phyloP scores from a whole-genome alignment of 2,329 filamentous ascomycete genomes.

The Aspergillus thermomutatus region DNA sequence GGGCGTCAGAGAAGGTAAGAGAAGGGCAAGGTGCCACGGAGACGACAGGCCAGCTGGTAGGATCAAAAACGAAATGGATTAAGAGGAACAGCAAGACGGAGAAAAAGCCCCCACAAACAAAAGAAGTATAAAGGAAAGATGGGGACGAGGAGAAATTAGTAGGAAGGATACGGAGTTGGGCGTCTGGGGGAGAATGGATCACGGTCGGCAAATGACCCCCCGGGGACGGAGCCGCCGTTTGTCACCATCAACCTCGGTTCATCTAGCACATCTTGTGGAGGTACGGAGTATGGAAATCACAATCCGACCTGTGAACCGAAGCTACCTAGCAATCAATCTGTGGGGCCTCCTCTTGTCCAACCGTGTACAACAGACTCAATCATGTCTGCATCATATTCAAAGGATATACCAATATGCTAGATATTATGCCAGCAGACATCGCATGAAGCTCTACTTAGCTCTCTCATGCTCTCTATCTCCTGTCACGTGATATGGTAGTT shows the following conservation, averaged over 20 bases:
- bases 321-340: background rate
- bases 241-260: conserved; percentile 7
- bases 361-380: background rate
- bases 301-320: background rate
- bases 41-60: conserved; percentile 18
- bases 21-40: conserved; percentile 4
- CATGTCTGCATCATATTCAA: background rate
- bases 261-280: background rate
- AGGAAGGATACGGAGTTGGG: conserved; percentile 1
- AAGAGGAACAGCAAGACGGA: background rate
- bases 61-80: background rate
- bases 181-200: conserved; percentile 4
- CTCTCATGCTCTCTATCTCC: background rate
- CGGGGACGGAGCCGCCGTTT: conserved; percentile 4
- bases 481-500: background rate
- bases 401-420: background rate
- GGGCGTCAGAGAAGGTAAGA: conserved; percentile 3
- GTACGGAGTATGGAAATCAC: background rate
- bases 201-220: conserved; percentile 14
- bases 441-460: background rate
- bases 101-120: conserved; percentile 3
- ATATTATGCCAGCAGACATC: background rate
- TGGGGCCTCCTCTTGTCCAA: background rate
- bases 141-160: conserved; percentile 9
- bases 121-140: conserved; percentile 8